These are phyloP conservation scores for Fusarium siculi DNA, from an alignment of 2,329 filamentous ascomycete genomes.

Conservation along the genomic window DNA sequence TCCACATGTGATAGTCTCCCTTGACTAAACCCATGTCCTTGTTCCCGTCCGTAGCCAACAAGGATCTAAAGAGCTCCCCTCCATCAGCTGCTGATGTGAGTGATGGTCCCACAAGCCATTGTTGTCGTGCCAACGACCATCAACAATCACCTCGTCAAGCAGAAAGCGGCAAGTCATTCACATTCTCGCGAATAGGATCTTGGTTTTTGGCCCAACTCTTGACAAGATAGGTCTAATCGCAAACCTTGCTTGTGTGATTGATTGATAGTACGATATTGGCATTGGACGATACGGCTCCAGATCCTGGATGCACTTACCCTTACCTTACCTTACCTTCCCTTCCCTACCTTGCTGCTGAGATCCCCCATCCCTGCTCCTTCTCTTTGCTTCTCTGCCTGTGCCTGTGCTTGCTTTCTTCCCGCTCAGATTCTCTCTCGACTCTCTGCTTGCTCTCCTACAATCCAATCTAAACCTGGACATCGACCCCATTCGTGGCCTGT, in stretches of 20 bases:
- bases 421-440: not conserved
- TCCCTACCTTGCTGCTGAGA: not conserved
- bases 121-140: conserved; percentile 23
- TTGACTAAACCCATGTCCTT: conserved; percentile 8
- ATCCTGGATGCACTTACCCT: not conserved
- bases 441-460: not conserved
- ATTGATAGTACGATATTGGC: conserved; percentile 8
- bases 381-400: not conserved
- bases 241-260: conserved; percentile 16
- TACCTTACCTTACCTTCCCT: not conserved
- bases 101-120: conserved; percentile 9
- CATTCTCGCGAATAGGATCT: conserved; percentile 21
- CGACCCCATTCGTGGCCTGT: conserved; percentile 31
- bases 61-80: conserved; percentile 13
- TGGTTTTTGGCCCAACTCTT: not conserved
- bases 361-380: conserved; percentile 24
- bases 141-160: conserved; percentile 28
- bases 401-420: conserved; percentile 4
- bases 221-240: conserved; percentile 21
- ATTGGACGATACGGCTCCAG: not conserved
- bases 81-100: conserved; percentile 10
- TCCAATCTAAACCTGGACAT: conserved; percentile 25
- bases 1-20: conserved; percentile 25
- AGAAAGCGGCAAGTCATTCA: conserved; percentile 28
- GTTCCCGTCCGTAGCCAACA: conserved; percentile 19